A percentile compares a stretch with the other conserved stretches of the same genome.
Conservation (phyloP, 2,329 filamentous ascomycete genomes). For the Trichoderma atrobrunneum region DNA sequence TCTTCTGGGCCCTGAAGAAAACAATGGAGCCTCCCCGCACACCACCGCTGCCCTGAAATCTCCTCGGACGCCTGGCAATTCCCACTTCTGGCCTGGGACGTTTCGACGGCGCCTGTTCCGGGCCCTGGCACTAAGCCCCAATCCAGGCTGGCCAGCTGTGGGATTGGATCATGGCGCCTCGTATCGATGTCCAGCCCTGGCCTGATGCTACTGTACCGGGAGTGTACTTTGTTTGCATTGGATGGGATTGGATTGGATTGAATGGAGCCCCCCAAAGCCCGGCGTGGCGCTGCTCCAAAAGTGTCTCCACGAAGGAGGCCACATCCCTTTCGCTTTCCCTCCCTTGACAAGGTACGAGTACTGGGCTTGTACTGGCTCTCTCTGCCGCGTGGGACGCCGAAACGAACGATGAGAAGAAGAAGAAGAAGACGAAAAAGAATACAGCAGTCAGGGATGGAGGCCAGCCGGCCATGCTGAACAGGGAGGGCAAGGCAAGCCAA, state of each 20-base stretch:
- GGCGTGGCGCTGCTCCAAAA: background rate
- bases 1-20: background rate
- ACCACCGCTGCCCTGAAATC: slow-evolving; percentile 8
- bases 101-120: slow-evolving; percentile 8
- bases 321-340: slow-evolving; percentile 7
- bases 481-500: background rate
- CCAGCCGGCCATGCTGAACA: background rate
- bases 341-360: background rate
- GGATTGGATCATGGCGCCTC: slow-evolving; percentile 11
- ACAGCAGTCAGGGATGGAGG: background rate
- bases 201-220: background rate
- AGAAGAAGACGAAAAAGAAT: background rate
- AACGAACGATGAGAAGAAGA: background rate
- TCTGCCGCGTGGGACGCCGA: background rate
- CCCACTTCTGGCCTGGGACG: background rate
- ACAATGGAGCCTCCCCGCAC: slow-evolving; percentile 10
- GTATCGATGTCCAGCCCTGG: slow-evolving; percentile 5
- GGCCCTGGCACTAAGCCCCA: background rate
- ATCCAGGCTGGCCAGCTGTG: background rate
- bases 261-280: background rate
- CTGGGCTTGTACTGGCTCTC: background rate
- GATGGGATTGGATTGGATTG: background rate
- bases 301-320: slow-evolving; percentile 1
- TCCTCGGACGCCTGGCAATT: background rate
- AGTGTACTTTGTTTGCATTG: background rate